Conservation (phyloP, 768 basidiomycete species). For the Auricularia auricula-judae region DNA sequence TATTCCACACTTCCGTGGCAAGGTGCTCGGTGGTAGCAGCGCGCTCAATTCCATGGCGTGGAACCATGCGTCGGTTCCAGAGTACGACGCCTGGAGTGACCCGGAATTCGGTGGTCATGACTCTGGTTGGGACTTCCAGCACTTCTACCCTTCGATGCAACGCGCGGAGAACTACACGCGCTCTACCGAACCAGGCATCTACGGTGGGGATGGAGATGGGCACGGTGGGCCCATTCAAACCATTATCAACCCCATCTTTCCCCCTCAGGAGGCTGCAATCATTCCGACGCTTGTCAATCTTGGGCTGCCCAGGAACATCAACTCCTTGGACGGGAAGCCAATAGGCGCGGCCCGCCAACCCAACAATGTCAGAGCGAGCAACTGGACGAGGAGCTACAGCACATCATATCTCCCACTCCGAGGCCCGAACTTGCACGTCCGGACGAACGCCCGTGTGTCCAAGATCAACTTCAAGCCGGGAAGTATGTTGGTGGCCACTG, state of each 20-base stretch:
- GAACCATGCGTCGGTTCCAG: slow-evolving; percentile 3
- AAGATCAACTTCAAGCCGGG: slow-evolving; percentile 9
- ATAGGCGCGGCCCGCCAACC: slow-evolving; percentile 1
- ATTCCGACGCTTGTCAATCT: too few species aligned
- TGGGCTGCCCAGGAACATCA: too few species aligned
- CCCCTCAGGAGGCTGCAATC: too few species aligned
- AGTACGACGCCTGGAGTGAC: slow-evolving; percentile 3
- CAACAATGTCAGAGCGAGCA: neutral
- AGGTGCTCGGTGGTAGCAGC: slow-evolving; percentile 5
- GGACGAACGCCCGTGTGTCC: slow-evolving; percentile 3
- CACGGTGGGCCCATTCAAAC: too few species aligned
- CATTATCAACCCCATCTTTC: too few species aligned
- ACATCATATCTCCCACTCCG: slow-evolving; percentile 1
- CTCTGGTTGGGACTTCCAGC: neutral
- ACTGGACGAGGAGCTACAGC: slow-evolving; percentile 3
- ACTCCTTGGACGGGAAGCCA: slow-evolving; percentile 13
- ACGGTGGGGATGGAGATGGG: too few species aligned
- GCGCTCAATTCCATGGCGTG: slow-evolving; percentile 4
- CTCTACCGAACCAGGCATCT: too few species aligned
- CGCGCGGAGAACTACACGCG: too few species aligned
- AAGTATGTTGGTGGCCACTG: neutral
- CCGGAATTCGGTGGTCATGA: neutral
- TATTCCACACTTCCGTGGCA: slow-evolving; percentile 1
- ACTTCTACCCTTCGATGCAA: too few species aligned
- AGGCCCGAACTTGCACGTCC: slow-evolving; percentile 3